phyloP scores from a whole-genome alignment of 306 rosid species.

The Cicer bijugum region DNA sequence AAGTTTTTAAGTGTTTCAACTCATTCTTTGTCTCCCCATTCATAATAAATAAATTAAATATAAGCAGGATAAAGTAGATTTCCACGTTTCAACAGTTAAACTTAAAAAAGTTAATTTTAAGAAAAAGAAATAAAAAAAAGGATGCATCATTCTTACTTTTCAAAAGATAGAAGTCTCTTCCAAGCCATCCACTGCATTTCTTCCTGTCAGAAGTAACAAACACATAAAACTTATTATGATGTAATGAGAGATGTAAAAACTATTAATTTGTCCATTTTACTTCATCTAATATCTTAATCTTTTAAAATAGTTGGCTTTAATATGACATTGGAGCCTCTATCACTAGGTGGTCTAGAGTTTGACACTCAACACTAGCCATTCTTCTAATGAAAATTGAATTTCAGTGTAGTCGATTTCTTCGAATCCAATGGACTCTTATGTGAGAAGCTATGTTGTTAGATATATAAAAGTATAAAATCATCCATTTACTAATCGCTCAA shows the following conservation, averaged over 20 bases:
- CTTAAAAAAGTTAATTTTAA: conserved; percentile 3
- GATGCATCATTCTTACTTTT: conserved; percentile 65
- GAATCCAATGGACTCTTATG: background rate
- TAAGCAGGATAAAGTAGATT: background rate
- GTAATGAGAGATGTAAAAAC: conserved; percentile 2
- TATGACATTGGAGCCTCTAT: conserved; percentile 7
- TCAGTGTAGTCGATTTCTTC: background rate
- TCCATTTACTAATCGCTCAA: background rate
- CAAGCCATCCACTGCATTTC: conserved; percentile 92
- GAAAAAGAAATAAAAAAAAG: conserved; percentile 1
- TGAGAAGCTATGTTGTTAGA: background rate
- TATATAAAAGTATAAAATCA: conserved; percentile 2
- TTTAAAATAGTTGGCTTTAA: conserved; percentile 2
- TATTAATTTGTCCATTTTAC: background rate
- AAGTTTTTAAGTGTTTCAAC: background rate
- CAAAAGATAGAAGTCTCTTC: conserved; percentile 83
- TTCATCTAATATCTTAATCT: background rate
- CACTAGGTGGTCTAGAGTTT: conserved; percentile 17
- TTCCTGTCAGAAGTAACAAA: conserved; percentile 64
- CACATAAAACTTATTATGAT: conserved; percentile 18
- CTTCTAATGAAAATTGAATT: too few species aligned
- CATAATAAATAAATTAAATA: background rate
- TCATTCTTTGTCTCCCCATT: conserved; percentile 15
- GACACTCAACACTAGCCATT: background rate
- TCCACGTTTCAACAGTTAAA: conserved; percentile 4